Evolutionary conservation across 2,329 filamentous ascomycete genomes (phyloP).

Genomic region (Beauveria sp.): DNA sequence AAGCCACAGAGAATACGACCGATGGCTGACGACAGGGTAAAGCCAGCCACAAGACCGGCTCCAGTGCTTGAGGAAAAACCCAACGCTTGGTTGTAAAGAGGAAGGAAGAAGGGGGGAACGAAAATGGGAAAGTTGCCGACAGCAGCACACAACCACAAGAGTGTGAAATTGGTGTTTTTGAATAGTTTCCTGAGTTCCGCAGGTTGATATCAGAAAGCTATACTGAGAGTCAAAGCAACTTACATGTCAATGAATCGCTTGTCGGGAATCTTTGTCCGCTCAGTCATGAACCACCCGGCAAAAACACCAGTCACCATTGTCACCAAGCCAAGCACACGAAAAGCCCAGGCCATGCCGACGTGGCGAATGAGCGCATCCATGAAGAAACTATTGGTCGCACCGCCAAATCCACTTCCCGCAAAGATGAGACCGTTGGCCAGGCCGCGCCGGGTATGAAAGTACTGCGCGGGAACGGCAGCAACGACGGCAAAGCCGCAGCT

Average conservation of each 20-base stretch:
- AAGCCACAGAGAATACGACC: conserved; percentile 48
- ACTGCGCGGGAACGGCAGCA: conserved; percentile 50
- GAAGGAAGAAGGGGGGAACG: conserved; percentile 54
- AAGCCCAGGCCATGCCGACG: conserved; percentile 48
- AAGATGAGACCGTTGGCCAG: conserved; percentile 51
- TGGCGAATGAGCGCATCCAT: conserved; percentile 42
- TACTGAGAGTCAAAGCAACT: conserved; percentile 1
- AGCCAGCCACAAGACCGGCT: conserved; percentile 51
- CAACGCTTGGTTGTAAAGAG: conserved; percentile 46
- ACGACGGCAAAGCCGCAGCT: conserved; percentile 51
- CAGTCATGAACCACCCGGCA: conserved; percentile 44
- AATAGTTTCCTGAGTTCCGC: conserved; percentile 38
- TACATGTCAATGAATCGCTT: conserved; percentile 42
- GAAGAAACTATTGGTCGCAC: conserved; percentile 18
- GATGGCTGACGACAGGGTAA: conserved; percentile 52
- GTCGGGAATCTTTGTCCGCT: conserved; percentile 30
- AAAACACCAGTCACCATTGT: conserved; percentile 41
- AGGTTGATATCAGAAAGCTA: not conserved
- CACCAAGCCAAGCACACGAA: conserved; percentile 39
- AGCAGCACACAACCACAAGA: conserved; percentile 45
- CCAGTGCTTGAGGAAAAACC: conserved; percentile 44
- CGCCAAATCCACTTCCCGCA: conserved; percentile 39
- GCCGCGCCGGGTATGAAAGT: conserved; percentile 48
- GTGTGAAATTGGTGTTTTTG: conserved; percentile 39
- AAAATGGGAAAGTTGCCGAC: conserved; percentile 53